Evolutionary conservation across 305 asterid genomes (phyloP), one percentile per base, ranked within the genome.

Genomic region (Stenogyne calaminthoides): DNA sequence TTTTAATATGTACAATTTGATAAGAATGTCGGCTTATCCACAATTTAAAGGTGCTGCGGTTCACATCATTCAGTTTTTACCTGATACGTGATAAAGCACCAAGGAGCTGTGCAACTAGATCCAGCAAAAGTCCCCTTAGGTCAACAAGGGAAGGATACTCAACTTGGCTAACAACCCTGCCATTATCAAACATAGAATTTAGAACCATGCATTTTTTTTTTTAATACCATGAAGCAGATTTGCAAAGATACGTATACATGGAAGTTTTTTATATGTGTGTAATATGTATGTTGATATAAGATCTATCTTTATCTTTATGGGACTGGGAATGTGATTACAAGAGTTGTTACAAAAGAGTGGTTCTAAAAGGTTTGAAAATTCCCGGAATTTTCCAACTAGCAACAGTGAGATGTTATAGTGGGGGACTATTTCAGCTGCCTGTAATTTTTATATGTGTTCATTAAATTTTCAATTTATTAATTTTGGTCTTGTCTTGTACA

Each of bases 141-240:
- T 95, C 99, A 81, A 95, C 97, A 82, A 95, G 88, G 25, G 98
- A 95, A 81, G 99, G 99, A 82, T 95, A 93, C 64, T 95, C 97
- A n/a, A 91, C 92, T 86, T 93, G 99, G 88, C 99, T 95, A 72
- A 95, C 98, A 80, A 89, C 97, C 90, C 99, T 95, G 95, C 60
- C 77, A 76, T 73, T 58, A 70, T 76, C 27, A 71, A 70, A 46
- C 44, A 67, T 71, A 64, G 63, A 68, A 49, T 69, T 77, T 12
- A 34, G 51, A 63, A 49, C 37, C 29, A 18, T 6, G 9, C 29
- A 19, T 20, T 19, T 55, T 55, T 52, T n/a, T 1, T n/a, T 29
- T 39, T 70, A 49, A 47, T 29, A 46, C 37, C 57, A 73, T 51
- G 56, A 36, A 36, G 63, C 60, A 44, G 42, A 64, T 27, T 49